A percentile compares a stretch with the other conserved stretches of the same genome.
phyloP scores from a whole-genome alignment of 306 rosid genomes.

The Canavalia gladiata region DNA sequence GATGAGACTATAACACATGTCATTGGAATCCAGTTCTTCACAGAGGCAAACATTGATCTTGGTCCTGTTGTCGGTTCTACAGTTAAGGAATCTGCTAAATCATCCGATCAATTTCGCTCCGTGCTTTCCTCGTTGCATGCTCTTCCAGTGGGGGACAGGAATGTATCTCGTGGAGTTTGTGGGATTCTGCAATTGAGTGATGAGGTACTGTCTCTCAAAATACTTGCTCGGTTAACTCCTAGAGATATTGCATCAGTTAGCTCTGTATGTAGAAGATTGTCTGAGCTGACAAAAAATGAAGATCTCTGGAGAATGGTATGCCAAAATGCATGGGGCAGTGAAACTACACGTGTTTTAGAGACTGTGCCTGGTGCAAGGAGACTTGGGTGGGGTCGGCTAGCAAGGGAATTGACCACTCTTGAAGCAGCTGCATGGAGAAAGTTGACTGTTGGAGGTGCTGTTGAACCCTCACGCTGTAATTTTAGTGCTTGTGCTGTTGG shows the following conservation, averaged over 20 bases:
- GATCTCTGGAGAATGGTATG: constrained; percentile 92
- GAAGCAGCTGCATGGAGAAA: constrained; percentile 93
- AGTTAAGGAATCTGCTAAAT: constrained; percentile 64
- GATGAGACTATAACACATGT: constrained; percentile 90
- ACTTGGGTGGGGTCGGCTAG: constrained; percentile 88
- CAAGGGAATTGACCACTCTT: constrained; percentile 89
- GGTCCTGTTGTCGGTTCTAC: constrained; percentile 79
- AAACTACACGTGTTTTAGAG: constrained; percentile 82
- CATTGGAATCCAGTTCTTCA: constrained; percentile 93
- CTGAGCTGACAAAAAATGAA: constrained; percentile 77
- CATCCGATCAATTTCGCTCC: constrained; percentile 65
- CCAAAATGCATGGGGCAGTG: constrained; percentile 96
- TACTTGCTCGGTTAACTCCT: constrained; percentile 80
- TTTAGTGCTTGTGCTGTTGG: constrained; percentile 96
- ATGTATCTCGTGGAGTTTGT: constrained; percentile 80
- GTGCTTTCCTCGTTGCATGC: constrained; percentile 65
- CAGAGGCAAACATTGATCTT: constrained; percentile 90
- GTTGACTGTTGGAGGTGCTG: constrained; percentile 82
- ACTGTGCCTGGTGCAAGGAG: constrained; percentile 90
- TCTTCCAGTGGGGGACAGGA: constrained; percentile 67
- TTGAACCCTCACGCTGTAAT: constrained; percentile 95
- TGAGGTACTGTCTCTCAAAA: constrained; percentile 84
- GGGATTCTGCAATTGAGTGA: constrained; percentile 85
- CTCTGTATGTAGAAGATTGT: constrained; percentile 70
- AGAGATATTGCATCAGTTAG: constrained; percentile 91